Base-by-base conservation (phyloP, 2,329 filamentous ascomycete genomes). In the Sclerotinia subarctica region DNA sequence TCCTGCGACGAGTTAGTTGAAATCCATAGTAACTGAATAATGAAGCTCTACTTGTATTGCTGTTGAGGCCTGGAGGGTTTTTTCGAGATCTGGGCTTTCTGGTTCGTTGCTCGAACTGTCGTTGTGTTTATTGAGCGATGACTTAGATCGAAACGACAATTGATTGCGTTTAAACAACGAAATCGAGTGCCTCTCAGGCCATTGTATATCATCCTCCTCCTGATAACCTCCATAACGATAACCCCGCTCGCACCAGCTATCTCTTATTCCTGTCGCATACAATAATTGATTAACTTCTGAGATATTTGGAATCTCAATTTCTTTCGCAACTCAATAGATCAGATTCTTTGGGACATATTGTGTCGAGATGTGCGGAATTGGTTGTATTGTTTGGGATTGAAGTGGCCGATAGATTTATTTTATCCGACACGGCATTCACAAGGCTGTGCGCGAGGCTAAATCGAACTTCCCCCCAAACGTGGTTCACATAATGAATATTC, bases 1-100 rank as follows among this genome's bases (percentile, higher is more conserved):
- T 68, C 70, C 74, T 74, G 60, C 26, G 26, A 26, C n/a, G 19
- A 13, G 26, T 67, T 46, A 67, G 65, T 24, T 52, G 3, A 11
- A 24, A 26, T 6, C 19, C 35, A 5, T 17, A 42, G 32, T n/a
- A 62, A 46, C n/a, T 21, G 51, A 10, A 35, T 46, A 29, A 29
- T 52, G 47, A 19, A 21, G 47, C 51, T 44, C 35, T 38, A 67
- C 65, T 54, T 67, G 49, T 67, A 63, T 67, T 63, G 56, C 47
- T 35, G 53, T 17, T 51, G 65, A 44, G 65, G 5, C 19, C 29
- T 67, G 3, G 32, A 29, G 19, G n/a, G 13, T 15, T 24, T 53
- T 52, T 63, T 67, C 3, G 21, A 19, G 38, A 38, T 5, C 42
- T 53, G 56, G 6, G 19, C 2, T 46, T 63, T 62, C 21, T 38